Evolutionary conservation across 148 eudicot species (phyloP).

Genomic region (Cornus kousa): DNA sequence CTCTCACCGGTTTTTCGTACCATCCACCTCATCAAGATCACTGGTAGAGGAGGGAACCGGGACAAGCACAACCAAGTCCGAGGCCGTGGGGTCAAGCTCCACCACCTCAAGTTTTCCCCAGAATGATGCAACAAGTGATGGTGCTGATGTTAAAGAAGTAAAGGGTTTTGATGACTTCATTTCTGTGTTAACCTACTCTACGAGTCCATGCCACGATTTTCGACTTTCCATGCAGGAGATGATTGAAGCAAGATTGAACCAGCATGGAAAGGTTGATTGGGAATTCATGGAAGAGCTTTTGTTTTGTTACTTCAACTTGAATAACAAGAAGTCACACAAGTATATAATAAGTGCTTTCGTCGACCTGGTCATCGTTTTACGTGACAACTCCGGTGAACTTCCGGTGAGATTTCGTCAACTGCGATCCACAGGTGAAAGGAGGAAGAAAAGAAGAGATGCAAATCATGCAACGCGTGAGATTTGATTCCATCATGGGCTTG

Average conservation of each 20-base stretch:
- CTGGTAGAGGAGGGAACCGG: slow-evolving; percentile 32
- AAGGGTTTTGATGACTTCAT: slow-evolving; percentile 46
- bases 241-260: slow-evolving; percentile 41
- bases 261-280: slow-evolving; percentile 57
- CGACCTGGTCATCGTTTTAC: slow-evolving; percentile 39
- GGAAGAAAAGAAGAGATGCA: background rate
- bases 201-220: slow-evolving; percentile 61
- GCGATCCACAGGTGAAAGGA: slow-evolving; percentile 4
- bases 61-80: slow-evolving; percentile 14
- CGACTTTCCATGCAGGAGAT: slow-evolving; percentile 65
- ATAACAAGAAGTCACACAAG: slow-evolving; percentile 49
- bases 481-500: background rate
- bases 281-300: slow-evolving; percentile 73
- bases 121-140: background rate
- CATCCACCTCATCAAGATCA: slow-evolving; percentile 38
- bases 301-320: slow-evolving; percentile 62
- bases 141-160: background rate
- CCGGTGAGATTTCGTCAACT: slow-evolving; percentile 7
- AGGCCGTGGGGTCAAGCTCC: slow-evolving; percentile 3
- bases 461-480: background rate
- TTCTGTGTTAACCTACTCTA: slow-evolving; percentile 47
- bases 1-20: slow-evolving; percentile 43
- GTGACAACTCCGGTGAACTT: slow-evolving; percentile 3
- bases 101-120: background rate
- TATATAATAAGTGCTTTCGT: background rate